phyloP scores from a whole-genome alignment of 163 green algal genomes.

The Chloromonas sp. region DNA sequence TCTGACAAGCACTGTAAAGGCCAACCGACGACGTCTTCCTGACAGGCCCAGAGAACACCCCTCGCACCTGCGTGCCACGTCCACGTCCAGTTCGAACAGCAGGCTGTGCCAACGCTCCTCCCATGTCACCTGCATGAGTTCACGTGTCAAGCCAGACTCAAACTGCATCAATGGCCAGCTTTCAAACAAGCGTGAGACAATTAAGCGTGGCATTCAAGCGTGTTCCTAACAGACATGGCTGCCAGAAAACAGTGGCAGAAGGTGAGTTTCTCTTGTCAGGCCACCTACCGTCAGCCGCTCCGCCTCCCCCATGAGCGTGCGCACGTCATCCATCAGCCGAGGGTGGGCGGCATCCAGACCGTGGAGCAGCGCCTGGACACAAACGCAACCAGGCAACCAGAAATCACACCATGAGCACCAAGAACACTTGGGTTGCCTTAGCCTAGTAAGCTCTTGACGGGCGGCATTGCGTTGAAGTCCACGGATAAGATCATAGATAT shows the following conservation, averaged over 20 bases:
- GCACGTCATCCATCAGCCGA: conserved; percentile 33
- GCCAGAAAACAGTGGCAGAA: conserved; percentile 10
- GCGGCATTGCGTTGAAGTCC: neutral
- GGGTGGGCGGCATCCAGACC: conserved; percentile 24
- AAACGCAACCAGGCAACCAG: neutral
- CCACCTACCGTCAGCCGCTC: conserved; percentile 47
- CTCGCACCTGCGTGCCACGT: conserved; percentile 20
- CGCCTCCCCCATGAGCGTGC: conserved; percentile 45
- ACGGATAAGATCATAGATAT: neutral
- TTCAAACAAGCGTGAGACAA: neutral
- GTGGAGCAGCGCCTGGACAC: conserved; percentile 28
- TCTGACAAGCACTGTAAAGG: no score
- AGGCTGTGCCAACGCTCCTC: conserved; percentile 45
- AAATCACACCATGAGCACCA: no score
- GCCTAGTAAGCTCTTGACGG: no score
- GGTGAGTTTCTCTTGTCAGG: no score
- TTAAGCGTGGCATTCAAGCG: neutral
- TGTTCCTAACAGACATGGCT: neutral
- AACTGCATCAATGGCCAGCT: neutral
- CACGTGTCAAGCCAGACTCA: neutral
- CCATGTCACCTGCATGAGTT: conserved; percentile 9
- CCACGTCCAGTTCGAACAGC: conserved; percentile 41
- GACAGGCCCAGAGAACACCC: no score
- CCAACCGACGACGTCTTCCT: no score
- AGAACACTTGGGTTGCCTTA: no score